These are phyloP conservation scores for Blastobotrys elegans DNA, from an alignment of 1,139 yeast genomes.

Conservation along the genomic window DNA sequence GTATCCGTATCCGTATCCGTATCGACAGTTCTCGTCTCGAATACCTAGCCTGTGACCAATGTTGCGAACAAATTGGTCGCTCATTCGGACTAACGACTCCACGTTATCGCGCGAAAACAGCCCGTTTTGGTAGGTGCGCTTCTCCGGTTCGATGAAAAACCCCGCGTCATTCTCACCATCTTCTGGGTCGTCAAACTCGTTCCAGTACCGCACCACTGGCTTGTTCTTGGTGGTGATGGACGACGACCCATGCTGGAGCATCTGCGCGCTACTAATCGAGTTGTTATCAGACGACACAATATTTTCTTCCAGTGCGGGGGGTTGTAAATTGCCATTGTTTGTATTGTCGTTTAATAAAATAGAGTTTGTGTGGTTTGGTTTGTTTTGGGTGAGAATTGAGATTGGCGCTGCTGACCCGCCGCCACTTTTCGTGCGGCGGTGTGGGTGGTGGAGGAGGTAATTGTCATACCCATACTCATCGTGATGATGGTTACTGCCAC, in stretches of 20 bases:
- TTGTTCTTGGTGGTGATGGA: conserved; percentile 21
- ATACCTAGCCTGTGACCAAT: conserved; percentile 16
- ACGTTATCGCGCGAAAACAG: conserved; percentile 36
- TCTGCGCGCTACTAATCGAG: conserved; percentile 7
- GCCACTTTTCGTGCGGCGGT: background rate
- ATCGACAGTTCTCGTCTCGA: background rate
- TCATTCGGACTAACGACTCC: conserved; percentile 29
- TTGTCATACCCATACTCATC: background rate
- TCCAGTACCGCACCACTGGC: conserved; percentile 55
- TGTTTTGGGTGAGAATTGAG: background rate
- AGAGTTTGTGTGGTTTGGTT: conserved; percentile 5
- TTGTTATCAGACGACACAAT: conserved; percentile 8
- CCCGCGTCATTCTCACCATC: conserved; percentile 40
- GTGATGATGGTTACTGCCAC: no score
- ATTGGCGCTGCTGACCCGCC: background rate
- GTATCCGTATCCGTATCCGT: background rate
- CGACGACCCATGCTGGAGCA: conserved; percentile 1
- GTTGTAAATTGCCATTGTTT: background rate
- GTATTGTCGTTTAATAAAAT: conserved; percentile 13
- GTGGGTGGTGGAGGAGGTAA: background rate
- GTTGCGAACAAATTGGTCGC: conserved; percentile 22
- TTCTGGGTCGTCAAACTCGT: conserved; percentile 65
- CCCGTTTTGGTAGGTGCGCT: conserved; percentile 25
- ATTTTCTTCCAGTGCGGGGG: conserved; percentile 6
- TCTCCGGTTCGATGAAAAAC: conserved; percentile 32